Conservation (phyloP, 345 rosid species). For the Eutrema yunnanense region DNA sequence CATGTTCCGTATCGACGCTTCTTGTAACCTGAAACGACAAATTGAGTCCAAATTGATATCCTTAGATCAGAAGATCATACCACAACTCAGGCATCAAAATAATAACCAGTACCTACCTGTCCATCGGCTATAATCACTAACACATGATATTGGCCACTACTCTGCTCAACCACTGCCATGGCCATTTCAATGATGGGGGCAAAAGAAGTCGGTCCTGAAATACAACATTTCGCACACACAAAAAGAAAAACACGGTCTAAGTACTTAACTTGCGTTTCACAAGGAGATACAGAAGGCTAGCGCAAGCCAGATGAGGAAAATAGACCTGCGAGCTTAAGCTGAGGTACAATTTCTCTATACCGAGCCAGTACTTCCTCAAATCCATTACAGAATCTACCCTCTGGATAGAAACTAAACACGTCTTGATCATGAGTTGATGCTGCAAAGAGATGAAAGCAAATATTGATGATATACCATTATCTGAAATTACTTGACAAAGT, state of each 20-base stretch:
- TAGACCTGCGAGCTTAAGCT: constrained; percentile 78
- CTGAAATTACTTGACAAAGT: background rate
- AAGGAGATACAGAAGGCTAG: constrained; percentile 11
- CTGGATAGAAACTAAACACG: constrained; percentile 77
- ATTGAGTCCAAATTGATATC: background rate
- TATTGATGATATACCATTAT: background rate
- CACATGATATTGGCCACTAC: constrained; percentile 93
- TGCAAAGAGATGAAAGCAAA: constrained; percentile 29
- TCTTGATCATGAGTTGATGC: constrained; percentile 98
- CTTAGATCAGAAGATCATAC: background rate
- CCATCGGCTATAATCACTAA: constrained; percentile 95
- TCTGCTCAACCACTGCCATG: constrained; percentile 80
- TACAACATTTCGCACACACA: background rate
- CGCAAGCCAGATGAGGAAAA: constrained; percentile 8
- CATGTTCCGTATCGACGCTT: constrained; percentile 64
- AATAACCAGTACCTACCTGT: constrained; percentile 65
- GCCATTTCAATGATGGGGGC: constrained; percentile 96
- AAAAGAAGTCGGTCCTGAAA: constrained; percentile 91
- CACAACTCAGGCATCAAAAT: background rate
- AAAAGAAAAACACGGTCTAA: background rate
- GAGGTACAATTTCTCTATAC: constrained; percentile 77
- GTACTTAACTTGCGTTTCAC: background rate
- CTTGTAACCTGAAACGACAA: constrained; percentile 54
- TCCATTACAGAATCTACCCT: constrained; percentile 66
- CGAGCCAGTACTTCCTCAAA: constrained; percentile 80